Conservation (phyloP, 2,329 filamentous ascomycete genomes). For the Sordariomycetes sp. region DNA sequence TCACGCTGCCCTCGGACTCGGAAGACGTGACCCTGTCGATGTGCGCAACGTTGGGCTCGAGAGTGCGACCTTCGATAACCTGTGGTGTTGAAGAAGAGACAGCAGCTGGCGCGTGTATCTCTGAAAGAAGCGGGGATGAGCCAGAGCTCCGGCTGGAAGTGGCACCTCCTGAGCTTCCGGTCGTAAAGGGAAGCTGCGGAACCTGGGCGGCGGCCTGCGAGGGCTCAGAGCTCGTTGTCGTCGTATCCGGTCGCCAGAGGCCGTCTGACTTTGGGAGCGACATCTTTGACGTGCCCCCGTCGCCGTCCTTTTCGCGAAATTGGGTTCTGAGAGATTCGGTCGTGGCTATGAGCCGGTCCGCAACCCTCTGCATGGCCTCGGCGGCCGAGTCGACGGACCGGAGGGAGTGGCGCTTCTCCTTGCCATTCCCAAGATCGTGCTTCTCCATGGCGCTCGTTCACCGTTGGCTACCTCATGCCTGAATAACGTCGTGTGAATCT, state of each 20-base stretch:
- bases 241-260: not conserved
- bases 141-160: not conserved
- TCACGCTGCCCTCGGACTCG: not conserved
- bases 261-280: not conserved
- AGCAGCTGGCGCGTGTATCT: not conserved
- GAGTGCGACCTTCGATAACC: not conserved
- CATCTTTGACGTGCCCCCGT: not conserved
- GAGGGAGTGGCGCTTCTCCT: conserved; percentile 4
- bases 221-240: not conserved
- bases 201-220: not conserved
- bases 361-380: conserved; percentile 8
- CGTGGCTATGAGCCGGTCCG: conserved; percentile 7
- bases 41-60: not conserved
- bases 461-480: conserved; percentile 1
- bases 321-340: conserved; percentile 8
- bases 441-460: not conserved
- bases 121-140: not conserved
- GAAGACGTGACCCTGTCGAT: not conserved
- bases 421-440: not conserved
- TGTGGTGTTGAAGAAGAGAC: not conserved
- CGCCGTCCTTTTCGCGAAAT: conserved; percentile 4
- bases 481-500: not conserved
- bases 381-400: conserved; percentile 5
- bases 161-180: not conserved
- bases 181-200: conserved; percentile 1